Conservation (phyloP, 495 filamentous ascomycete species). For the Cudoniella acicularis region DNA sequence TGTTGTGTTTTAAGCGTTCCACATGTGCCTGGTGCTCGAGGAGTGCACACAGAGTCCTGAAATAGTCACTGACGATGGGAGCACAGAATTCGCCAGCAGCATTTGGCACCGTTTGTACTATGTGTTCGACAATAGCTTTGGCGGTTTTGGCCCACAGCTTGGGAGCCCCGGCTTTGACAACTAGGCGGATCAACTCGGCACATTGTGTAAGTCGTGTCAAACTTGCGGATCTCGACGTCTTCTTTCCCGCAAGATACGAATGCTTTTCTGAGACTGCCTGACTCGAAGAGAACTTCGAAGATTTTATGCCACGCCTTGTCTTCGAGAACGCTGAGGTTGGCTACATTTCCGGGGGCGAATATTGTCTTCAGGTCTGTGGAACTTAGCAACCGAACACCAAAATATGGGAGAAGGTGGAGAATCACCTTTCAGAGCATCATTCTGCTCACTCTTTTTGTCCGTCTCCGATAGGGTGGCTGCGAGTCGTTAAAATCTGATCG, state of each 20-base stretch:
- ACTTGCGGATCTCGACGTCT: slow-evolving; percentile 41
- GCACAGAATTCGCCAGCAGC: slow-evolving; percentile 61
- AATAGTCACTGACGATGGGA: slow-evolving; percentile 73
- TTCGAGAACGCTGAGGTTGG: slow-evolving; percentile 44
- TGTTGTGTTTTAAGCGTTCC: slow-evolving; percentile 64
- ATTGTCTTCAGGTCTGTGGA: slow-evolving; percentile 57
- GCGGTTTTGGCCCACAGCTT: slow-evolving; percentile 74
- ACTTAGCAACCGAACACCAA: not conserved
- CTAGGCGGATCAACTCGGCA: slow-evolving; percentile 67
- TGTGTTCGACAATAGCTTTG: slow-evolving; percentile 72
- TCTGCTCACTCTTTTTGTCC: slow-evolving; percentile 22
- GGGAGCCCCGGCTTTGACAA: slow-evolving; percentile 62
- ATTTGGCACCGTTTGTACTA: slow-evolving; percentile 67
- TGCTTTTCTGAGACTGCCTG: slow-evolving; percentile 63
- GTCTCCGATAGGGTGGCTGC: slow-evolving; percentile 28
- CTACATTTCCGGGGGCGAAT: slow-evolving; percentile 53
- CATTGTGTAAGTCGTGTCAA: slow-evolving; percentile 60
- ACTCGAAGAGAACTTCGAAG: slow-evolving; percentile 75
- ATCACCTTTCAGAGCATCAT: slow-evolving; percentile 34
- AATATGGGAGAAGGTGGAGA: not conserved
- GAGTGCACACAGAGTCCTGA: slow-evolving; percentile 66
- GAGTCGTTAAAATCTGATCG: not conserved
- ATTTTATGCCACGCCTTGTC: slow-evolving; percentile 79
- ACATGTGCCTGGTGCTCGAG: slow-evolving; percentile 71
- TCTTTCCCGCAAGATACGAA: slow-evolving; percentile 52